Evolutionary conservation across 352 stramenopile genomes (phyloP).

Genomic region (Globisporangium viniferum): DNA sequence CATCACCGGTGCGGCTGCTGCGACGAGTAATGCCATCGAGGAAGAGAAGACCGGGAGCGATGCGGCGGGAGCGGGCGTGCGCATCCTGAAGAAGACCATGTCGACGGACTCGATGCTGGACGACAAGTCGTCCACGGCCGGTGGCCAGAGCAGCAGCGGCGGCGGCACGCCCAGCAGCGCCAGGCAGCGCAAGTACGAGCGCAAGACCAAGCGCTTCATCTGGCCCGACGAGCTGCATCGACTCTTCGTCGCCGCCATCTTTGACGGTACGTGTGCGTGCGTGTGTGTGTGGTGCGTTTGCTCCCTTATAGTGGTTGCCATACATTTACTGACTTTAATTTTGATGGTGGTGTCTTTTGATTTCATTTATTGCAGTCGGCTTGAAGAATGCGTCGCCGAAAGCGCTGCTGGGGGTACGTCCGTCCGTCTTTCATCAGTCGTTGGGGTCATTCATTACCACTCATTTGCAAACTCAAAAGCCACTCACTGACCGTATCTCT

Average conservation of each 20-base stretch:
- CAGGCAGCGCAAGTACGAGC: conserved; percentile 84
- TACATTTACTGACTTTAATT: conserved; percentile 7
- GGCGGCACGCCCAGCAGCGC: conserved; percentile 19
- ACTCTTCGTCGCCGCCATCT: conserved; percentile 85
- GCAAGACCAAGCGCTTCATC: conserved; percentile 85
- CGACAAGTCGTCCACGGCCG: conserved; percentile 6
- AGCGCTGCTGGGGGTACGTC: conserved; percentile 60
- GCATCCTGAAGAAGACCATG: conserved; percentile 17
- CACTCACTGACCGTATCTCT: background rate
- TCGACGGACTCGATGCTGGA: conserved; percentile 23
- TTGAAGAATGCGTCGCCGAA: conserved; percentile 88
- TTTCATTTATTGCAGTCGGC: conserved; percentile 40
- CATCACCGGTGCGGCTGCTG: background rate
- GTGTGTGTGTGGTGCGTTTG: background rate
- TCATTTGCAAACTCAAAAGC: conserved; percentile 7
- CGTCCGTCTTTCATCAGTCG: conserved; percentile 13
- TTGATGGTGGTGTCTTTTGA: background rate
- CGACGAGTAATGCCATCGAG: background rate
- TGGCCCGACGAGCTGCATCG: conserved; percentile 87
- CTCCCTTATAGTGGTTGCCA: background rate
- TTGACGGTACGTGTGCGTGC: conserved; percentile 54
- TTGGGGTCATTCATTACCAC: conserved; percentile 1
- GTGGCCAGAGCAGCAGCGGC: conserved; percentile 18
- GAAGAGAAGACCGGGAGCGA: background rate
- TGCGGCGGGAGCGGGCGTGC: background rate